Evolutionary conservation across 1,284 basidiomycete genomes (phyloP).

Genomic region (Neonothopanus nambi): DNA sequence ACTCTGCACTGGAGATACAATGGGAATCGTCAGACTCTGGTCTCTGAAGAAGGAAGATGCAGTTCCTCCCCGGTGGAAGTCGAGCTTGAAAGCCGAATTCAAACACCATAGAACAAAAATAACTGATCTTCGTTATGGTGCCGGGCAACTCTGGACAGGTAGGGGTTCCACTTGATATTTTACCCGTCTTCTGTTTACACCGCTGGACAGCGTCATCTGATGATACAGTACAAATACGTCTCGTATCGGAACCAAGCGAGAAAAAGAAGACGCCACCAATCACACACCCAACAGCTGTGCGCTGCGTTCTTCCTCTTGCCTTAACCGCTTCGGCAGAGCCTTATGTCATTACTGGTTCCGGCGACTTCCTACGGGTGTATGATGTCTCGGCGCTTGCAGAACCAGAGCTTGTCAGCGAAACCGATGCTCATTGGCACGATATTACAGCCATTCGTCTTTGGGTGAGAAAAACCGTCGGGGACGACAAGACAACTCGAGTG

Average conservation of each 20-base stretch:
- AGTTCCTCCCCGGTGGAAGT: constrained; percentile 50
- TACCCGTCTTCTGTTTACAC: constrained; percentile 3
- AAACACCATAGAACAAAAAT: constrained; percentile 79
- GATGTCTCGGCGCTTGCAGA: constrained; percentile 64
- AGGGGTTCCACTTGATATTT: constrained; percentile 17
- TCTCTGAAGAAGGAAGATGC: constrained; percentile 51
- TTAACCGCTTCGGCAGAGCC: constrained; percentile 61
- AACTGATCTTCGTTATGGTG: constrained; percentile 66
- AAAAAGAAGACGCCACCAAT: constrained; percentile 49
- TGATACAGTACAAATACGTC: constrained; percentile 71
- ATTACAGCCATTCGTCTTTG: constrained; percentile 75
- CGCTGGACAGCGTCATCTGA: constrained; percentile 75
- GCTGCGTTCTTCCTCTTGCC: constrained; percentile 69
- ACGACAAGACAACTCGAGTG: constrained; percentile 44
- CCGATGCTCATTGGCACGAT: constrained; percentile 88
- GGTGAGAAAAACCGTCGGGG: constrained; percentile 49
- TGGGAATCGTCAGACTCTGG: constrained; percentile 83
- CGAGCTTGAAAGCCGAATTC: constrained; percentile 57
- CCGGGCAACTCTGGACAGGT: constrained; percentile 86
- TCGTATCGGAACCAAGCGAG: constrained; percentile 32
- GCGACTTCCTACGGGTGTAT: constrained; percentile 77
- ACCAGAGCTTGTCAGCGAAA: constrained; percentile 63
- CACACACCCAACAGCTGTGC: constrained; percentile 66
- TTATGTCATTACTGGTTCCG: constrained; percentile 78
- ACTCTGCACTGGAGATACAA: constrained; percentile 82